Base-by-base conservation (phyloP, 805 yeast genomes). In the Candida quercuum region DNA sequence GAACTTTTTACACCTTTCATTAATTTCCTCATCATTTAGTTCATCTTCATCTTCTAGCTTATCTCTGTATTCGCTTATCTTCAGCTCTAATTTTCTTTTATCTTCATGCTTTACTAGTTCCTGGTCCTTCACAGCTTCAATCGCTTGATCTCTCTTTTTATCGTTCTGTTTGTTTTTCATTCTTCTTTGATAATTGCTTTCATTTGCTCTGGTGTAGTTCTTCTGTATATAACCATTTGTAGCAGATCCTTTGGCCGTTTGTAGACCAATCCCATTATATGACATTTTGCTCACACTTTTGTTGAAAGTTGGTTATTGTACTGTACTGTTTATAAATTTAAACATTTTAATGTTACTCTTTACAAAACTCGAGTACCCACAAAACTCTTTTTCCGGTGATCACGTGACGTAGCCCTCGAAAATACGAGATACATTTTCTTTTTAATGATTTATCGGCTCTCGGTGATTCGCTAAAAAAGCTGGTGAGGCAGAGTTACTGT, bases 161-260 rank as follows among this genome's bases (percentile, higher is more conserved):
- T 40, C 36, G 2, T 43, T 33, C 27, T 43, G 43, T 30, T 48
- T 45, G 14, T 44, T 39, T 22, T 45, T 37, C 42, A 66, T 59
- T 30, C 78, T 59, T 32, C 58, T 54, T 27, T 60, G 48, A 46
- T 54, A 71, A 19, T 61, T 66, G 8, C 70, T 67, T n/a, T 43
- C 44, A 4, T 33, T 25, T 2, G 60, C 60, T 3, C 61, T 52
- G 56, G 51, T 45, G 18, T 44, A 40, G 38, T 66, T 77, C 43
- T 66, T 63, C 47, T 77, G 81, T 3, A 78, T 69, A 46, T 67
- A 66, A 0, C 86, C 86, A 18, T 81, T 76, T 0, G 86, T 78
- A 0, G 81, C 78, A 0, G 82, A 65, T 0, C 86, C 85, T 45
- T 80, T 61, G 0, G 81, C 74, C 0, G 75, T 69, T 29, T 65